Base-by-base conservation (phyloP, 2,329 filamentous ascomycete genomes). In the Hypoxylon sp. region DNA sequence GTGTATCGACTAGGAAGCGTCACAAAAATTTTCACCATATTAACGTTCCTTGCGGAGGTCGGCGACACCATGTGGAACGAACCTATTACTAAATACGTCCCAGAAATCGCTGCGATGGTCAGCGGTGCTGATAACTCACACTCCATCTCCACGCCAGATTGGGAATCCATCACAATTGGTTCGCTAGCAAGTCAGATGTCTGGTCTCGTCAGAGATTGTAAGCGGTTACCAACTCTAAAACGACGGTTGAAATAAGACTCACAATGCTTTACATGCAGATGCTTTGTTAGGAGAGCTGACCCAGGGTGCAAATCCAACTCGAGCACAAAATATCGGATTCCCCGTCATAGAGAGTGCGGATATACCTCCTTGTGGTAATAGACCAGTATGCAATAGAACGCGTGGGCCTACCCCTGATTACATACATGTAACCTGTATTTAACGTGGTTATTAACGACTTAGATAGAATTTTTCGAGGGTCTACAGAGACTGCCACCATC, bases 41-140 rank as follows among this genome's bases (percentile, higher is more conserved):
- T 79, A 64, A 73, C 73, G 0, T 77, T 79, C 33, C 72, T 81
- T 0, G 69, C 75, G 0, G 73, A 74, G 12, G 75, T 73, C 0
- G 78, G 78, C 0, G 78, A 79, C 24, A 50, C 64, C 0, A 67
- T 76, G 32, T 78, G 76, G 72, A 77, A 78, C 53, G 77, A 81
- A 4, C 78, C 78, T 2, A 72, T 82, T 11, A 76, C 77, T 1
- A 78, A 79, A 12, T 78, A 77, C 51, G 69, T 81, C 2, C 78
- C 80, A 2, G 79, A 81, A 56, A 70, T 81, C 12, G 70, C 70
- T n/a, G 70, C 57, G 2, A 60, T 72, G 64, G 56, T 62, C 2
- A 42, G 49, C 7, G 62, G 50, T 1, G 48, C 24, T 2, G 70
- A 69, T 20, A 63, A 40, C n/a, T 70, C 70, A 14, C 72, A 73